Evolutionary conservation across 495 filamentous ascomycete species (phyloP), one percentile per base, ranked within the genome.

Genomic region (Geoglossum glabrum): DNA sequence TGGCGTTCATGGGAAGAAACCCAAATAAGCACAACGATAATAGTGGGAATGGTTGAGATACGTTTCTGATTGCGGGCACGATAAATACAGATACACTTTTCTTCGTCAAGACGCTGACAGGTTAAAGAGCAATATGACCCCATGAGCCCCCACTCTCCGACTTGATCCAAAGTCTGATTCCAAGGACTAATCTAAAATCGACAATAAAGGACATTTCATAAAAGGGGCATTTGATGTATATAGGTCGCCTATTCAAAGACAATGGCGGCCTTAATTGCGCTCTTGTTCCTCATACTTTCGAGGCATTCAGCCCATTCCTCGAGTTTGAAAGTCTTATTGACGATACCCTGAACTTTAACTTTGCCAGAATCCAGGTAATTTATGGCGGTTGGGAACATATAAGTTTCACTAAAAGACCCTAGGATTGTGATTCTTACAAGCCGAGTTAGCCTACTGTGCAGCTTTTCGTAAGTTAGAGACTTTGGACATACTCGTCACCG

Each of bases 351-450:
- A 4, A 58, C 56, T 33, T 58, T 58, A 26, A 58, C 56, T 26
- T 58, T 58, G 40, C 56, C 56, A 27, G 70, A 76, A 63, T 84
- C 82, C 36, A 83, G 74, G 68, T 85, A 84, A 68, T 80, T 77
- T 59, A 85, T 78, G 8, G 82, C 82, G 30, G 81, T 76, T 3
- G 82, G 81, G 74, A 83, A 86, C 74, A 84, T 84, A 71, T 82
- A 82, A 17, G 79, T 79, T 64, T 85, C 80, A 30, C 76, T 80
- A 73, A 84, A 85, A 38, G 75, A 80, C 28, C 81, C 81, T 40
- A 85, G 67, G 60, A 86, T 82, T 59, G 79, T 84, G 63, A 85
- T 84, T 19, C 49, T 52, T 15, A 30, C 4, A 31, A 52, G 1
- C 7, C 19, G 46, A 21, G 28, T 52, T 30, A 52, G 49, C 49